Evolutionary conservation across 129 eudicot genomes (phyloP).

Genomic region (Flaveria sonorensis): DNA sequence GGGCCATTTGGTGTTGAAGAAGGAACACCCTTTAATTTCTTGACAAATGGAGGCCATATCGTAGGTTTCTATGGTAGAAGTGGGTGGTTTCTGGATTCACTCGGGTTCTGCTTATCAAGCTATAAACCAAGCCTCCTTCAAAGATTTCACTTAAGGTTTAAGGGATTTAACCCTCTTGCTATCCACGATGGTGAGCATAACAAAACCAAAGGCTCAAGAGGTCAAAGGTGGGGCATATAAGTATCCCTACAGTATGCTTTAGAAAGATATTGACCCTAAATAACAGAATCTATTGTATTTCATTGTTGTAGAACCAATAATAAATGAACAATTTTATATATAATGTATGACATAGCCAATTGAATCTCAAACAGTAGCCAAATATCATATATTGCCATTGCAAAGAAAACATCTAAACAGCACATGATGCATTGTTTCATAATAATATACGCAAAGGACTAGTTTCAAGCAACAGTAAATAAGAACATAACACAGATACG

Average conservation of each 20-base stretch:
- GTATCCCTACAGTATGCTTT: slow-evolving; percentile 2
- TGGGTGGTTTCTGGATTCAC: slow-evolving; percentile 73
- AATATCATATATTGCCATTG: neutral
- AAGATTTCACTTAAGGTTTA: slow-evolving; percentile 36
- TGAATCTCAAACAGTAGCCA: neutral
- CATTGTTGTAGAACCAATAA: neutral
- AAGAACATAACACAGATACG: slow-evolving; percentile 1
- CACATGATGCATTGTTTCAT: slow-evolving; percentile 13
- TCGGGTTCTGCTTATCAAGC: slow-evolving; percentile 51
- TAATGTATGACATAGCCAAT: neutral
- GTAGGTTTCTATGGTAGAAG: slow-evolving; percentile 69
- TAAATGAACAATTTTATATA: neutral
- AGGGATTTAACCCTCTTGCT: slow-evolving; percentile 28
- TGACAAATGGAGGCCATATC: slow-evolving; percentile 53
- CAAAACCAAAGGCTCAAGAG: slow-evolving; percentile 20
- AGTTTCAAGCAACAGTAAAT: slow-evolving; percentile 1
- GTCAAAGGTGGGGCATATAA: slow-evolving; percentile 13
- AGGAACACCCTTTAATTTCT: slow-evolving; percentile 65
- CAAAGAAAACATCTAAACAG: neutral
- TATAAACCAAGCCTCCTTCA: slow-evolving; percentile 32
- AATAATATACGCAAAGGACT: neutral
- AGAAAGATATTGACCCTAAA: neutral
- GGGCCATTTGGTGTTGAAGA: slow-evolving; percentile 83
- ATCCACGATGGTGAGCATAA: neutral
- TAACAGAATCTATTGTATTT: neutral